Evolutionary conservation across 805 yeast genomes (phyloP), one percentile per base, ranked within the genome.

Genomic region (Candida maris): DNA sequence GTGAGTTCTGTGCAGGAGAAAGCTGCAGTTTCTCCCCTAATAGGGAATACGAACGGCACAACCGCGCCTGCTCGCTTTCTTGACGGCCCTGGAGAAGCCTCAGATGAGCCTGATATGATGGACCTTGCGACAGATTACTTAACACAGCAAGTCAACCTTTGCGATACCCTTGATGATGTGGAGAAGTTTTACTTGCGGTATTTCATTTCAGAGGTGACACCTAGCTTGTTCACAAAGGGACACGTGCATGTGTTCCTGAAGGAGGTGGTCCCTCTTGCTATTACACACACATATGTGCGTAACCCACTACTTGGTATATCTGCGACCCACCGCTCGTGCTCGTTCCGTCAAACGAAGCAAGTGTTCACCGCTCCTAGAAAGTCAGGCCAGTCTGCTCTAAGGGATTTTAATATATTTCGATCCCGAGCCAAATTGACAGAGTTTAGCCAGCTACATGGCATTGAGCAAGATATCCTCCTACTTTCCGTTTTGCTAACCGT

Each of bases 261-360:
- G 17, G 42, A 51, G 9, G 55, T 56, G 6, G 35, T 56, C 6
- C 57, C 60, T 5, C 37, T 56, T n/a, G 44, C 52, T 7, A 31
- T 54, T 7, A 38, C 32, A 13, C 45, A 46, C 23, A 31, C 18
- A 4, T 38, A 39, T 17, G 46, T 57, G 5, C 34, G 57, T 12
- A 47, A 54, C 32, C 60, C 62, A 2, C 28, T 57, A 3, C 16
- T 56, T 3, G 59, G 53, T 4, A 57, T 57, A 4, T 48, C 60
- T 9, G 55, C 59, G 13, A 50, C 60, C 3, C 59, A 54, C 34
- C 38, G 55, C 12, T 39, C 49, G 4, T 41, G 41, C 21, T n/a
- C 33, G 19, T 19, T 28, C 8, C 24, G 26, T 4, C 33, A 35
- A 19, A 6, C 10, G 31, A 7, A 9, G 9, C 12, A n/a, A 8